These are phyloP conservation scores for Blastobotrys attinorum DNA, from an alignment of 805 yeast species.

Conservation along the genomic window DNA sequence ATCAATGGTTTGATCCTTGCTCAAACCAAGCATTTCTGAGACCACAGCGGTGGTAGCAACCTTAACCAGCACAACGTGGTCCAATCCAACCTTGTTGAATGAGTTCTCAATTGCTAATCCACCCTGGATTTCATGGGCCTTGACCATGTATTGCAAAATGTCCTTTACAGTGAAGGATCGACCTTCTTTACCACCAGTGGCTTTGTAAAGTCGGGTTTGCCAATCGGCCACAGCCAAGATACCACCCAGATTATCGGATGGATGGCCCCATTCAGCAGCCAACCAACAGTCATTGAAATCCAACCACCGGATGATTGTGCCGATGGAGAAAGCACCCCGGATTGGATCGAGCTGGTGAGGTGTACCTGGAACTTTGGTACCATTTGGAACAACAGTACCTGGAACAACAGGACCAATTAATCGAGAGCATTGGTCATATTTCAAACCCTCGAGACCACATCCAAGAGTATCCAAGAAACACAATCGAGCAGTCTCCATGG, in stretches of 20 bases:
- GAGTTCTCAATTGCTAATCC: conserved; percentile 52
- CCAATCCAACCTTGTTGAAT: conserved; percentile 50
- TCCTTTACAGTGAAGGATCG: conserved; percentile 40
- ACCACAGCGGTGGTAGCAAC: conserved; percentile 56
- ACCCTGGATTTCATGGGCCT: conserved; percentile 60
- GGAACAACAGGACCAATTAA: conserved; percentile 52
- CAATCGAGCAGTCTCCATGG: conserved; percentile 46
- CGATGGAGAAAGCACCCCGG: conserved; percentile 50
- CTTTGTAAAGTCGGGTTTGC: conserved; percentile 39
- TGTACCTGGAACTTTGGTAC: conserved; percentile 50
- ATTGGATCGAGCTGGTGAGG: conserved; percentile 44
- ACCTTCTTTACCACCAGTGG: conserved; percentile 34
- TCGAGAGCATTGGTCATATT: conserved; percentile 41
- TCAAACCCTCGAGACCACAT: conserved; percentile 52
- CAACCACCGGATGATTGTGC: conserved; percentile 51
- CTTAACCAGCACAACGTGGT: conserved; percentile 52
- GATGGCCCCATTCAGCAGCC: conserved; percentile 68
- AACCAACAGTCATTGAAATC: conserved; percentile 60
- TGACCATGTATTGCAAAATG: conserved; percentile 48
- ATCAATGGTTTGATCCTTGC: conserved; percentile 43
- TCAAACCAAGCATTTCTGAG: conserved; percentile 44
- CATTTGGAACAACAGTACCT: conserved; percentile 47
- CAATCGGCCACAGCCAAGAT: conserved; percentile 52
- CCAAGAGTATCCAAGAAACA: conserved; percentile 53
- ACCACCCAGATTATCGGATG: conserved; percentile 54